Evolutionary conservation across 139 green algal genomes (phyloP).

Genomic region (Zygnema circumcarinatum): DNA sequence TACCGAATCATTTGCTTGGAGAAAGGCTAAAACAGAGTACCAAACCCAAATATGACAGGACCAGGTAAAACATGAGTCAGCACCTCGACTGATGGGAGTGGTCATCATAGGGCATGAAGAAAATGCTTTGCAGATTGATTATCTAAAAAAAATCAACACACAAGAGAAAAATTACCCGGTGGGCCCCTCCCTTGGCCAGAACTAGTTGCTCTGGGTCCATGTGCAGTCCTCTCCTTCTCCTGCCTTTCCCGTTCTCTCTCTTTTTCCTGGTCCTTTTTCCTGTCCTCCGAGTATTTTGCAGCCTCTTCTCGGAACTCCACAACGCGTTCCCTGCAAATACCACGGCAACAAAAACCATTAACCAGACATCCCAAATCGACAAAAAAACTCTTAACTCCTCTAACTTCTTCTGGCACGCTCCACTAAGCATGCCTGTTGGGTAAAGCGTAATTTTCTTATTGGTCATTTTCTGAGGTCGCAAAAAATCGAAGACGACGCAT

Average conservation of each 20-base stretch:
- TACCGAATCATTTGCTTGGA: too few relatives aligned
- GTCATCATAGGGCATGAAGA: too few relatives aligned
- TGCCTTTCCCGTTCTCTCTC: constrained; percentile 15
- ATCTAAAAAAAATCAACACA: too few relatives aligned
- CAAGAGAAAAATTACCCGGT: not conserved
- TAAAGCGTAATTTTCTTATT: not conserved
- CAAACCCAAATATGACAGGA: too few relatives aligned
- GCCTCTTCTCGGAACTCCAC: constrained; percentile 52
- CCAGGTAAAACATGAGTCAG: too few relatives aligned
- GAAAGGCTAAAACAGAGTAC: too few relatives aligned
- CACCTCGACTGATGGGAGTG: too few relatives aligned
- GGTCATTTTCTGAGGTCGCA: too few relatives aligned
- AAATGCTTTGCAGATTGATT: not conserved
- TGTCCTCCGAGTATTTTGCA: constrained; percentile 40
- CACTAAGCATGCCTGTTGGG: not conserved
- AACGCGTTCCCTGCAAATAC: constrained; percentile 37
- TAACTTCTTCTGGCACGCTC: not conserved
- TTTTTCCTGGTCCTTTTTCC: constrained; percentile 27
- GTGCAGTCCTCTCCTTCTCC: not conserved
- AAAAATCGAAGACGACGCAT: too few relatives aligned
- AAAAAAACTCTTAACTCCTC: not conserved
- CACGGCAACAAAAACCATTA: not conserved
- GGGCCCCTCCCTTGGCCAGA: not conserved
- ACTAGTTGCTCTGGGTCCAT: not conserved
- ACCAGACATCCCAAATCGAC: not conserved